These are phyloP conservation scores for Entophlyctis luteolus DNA, from an alignment of 192 early-diverging fungal species.

Conservation along the genomic window DNA sequence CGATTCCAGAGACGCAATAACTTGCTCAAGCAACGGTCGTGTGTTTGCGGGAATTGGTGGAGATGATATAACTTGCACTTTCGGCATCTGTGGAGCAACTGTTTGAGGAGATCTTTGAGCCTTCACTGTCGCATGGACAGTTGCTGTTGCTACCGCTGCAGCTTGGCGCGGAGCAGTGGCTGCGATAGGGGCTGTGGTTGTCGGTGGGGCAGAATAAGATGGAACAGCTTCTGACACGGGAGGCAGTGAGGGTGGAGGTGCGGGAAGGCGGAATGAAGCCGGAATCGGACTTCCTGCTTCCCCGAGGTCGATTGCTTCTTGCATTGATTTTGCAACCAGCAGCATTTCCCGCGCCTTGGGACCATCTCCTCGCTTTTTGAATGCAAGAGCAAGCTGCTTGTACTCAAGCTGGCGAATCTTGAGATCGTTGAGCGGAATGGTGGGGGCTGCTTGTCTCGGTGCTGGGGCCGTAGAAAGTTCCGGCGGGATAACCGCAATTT, in stretches of 20 bases:
- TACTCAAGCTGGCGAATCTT: constrained; percentile 50
- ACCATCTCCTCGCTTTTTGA: constrained; percentile 50
- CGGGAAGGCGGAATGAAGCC: constrained; percentile 11
- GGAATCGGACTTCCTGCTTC: constrained; percentile 28
- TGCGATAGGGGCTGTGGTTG: not conserved
- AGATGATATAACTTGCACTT: constrained; percentile 19
- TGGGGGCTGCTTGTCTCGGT: not conserved
- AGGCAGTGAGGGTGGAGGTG: not conserved
- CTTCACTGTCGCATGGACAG: not conserved
- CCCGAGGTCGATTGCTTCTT: constrained; percentile 36
- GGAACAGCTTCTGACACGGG: not conserved
- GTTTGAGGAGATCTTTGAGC: constrained; percentile 11
- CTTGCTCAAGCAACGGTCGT: constrained; percentile 39
- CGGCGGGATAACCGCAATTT: not conserved
- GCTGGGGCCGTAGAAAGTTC: not conserved
- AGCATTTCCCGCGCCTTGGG: constrained; percentile 51
- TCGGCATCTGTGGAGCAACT: no score
- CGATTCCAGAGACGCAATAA: constrained; percentile 45
- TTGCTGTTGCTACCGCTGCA: not conserved
- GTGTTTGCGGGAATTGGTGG: constrained; percentile 23
- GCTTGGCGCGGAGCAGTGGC: not conserved
- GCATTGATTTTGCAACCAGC: constrained; percentile 40
- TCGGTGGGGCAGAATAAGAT: not conserved
- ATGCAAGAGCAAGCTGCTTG: constrained; percentile 53
- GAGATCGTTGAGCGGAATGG: constrained; percentile 26